These are phyloP conservation scores for Ustilago hordei DNA, from an alignment of 1,284 basidiomycete genomes.

Conservation along the genomic window DNA sequence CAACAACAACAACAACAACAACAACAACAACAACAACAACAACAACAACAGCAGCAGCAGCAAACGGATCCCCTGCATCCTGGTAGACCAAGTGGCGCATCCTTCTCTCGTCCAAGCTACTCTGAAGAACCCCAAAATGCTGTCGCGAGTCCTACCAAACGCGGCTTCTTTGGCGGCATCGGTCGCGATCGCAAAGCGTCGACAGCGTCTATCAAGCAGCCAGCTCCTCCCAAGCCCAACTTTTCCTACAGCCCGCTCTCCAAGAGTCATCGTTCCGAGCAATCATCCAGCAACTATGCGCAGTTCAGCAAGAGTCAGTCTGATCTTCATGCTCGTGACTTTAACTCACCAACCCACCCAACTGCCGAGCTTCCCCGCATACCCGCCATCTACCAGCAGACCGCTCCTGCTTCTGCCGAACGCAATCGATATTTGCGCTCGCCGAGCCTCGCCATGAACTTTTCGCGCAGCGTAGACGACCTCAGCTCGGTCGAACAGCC, in stretches of 20 bases:
- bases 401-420: constrained; percentile 25
- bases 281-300: constrained; percentile 27
- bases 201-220: constrained; percentile 34
- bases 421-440: constrained; percentile 50
- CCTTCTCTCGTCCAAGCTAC: constrained; percentile 37
- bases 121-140: constrained; percentile 31
- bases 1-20: constrained; percentile 19
- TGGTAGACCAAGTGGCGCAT: constrained; percentile 3
- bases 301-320: constrained; percentile 59
- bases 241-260: constrained; percentile 45
- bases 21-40: constrained; percentile 17
- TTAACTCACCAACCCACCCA: constrained; percentile 30
- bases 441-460: constrained; percentile 54
- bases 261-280: constrained; percentile 31
- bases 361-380: constrained; percentile 47
- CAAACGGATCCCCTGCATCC: constrained; percentile 18
- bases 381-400: constrained; percentile 43
- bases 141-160: constrained; percentile 55
- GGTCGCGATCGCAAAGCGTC: constrained; percentile 53
- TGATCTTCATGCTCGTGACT: constrained; percentile 47
- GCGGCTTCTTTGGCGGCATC: constrained; percentile 57
- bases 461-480: constrained; percentile 64
- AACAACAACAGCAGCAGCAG: not conserved
- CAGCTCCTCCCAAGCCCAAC: constrained; percentile 28
- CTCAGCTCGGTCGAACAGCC: constrained; percentile 40